Percentiles rank a stretch among this genome's conserved stretches.
Evolutionary conservation across 2,329 filamentous ascomycete genomes (phyloP).

Genomic region (Cladosporium sp.): DNA sequence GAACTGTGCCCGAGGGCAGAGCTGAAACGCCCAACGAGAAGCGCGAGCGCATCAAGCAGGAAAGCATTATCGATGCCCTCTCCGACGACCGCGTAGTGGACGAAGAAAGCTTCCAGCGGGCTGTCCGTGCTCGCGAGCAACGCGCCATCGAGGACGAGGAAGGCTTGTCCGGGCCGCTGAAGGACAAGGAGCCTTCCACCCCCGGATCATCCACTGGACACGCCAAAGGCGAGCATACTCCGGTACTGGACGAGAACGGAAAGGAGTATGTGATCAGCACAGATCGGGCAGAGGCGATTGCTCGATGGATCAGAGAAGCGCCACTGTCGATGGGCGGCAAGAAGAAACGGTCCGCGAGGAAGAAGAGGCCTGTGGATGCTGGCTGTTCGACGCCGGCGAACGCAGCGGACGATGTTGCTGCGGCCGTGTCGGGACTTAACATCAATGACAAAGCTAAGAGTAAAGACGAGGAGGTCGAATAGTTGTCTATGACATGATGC

Average conservation of each 20-base stretch:
- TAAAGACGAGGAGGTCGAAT: background rate
- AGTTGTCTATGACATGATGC: background rate
- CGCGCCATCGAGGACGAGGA: slow-evolving; percentile 55
- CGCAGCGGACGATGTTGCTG: background rate
- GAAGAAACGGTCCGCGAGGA: slow-evolving; percentile 29
- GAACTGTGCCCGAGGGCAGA: background rate
- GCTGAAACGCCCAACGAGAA: slow-evolving; percentile 51
- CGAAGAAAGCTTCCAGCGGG: slow-evolving; percentile 60
- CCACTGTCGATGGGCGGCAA: slow-evolving; percentile 36
- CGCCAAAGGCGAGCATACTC: slow-evolving; percentile 43
- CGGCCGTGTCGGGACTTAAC: background rate
- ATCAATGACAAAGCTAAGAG: background rate
- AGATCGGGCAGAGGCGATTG: slow-evolving; percentile 64
- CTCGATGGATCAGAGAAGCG: slow-evolving; percentile 60
- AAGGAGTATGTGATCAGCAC: slow-evolving; percentile 64
- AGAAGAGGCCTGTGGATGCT: slow-evolving; percentile 22
- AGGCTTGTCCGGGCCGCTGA: slow-evolving; percentile 31
- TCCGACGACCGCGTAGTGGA: slow-evolving; percentile 65
- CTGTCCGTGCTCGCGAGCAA: slow-evolving; percentile 58
- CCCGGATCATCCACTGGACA: background rate
- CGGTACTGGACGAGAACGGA: slow-evolving; percentile 61
- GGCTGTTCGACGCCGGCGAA: background rate
- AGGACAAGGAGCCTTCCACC: slow-evolving; percentile 22
- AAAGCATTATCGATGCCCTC: slow-evolving; percentile 63
- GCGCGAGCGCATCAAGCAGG: slow-evolving; percentile 56